Evolutionary conservation across 768 basidiomycete species (phyloP).

Genomic region (Candolleomyces aberdarensis): DNA sequence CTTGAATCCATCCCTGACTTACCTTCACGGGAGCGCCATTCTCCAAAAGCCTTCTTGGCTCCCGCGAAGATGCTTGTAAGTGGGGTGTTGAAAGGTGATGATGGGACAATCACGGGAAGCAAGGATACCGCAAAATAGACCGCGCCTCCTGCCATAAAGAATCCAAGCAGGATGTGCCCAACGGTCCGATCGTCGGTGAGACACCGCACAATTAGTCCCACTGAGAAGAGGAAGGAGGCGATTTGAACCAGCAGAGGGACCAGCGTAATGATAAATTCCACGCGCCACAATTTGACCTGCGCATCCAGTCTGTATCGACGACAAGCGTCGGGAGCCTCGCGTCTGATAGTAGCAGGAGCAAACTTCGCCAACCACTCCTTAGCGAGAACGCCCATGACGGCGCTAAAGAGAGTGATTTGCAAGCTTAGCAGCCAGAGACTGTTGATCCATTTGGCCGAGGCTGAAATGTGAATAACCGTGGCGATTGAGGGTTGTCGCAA

Average conservation of each 20-base stretch:
- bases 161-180: neutral
- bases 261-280: slow-evolving; percentile 11
- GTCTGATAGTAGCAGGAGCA: slow-evolving; percentile 8
- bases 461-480: too few species aligned
- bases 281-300: slow-evolving; percentile 12
- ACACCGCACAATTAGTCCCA: slow-evolving; percentile 12
- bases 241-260: slow-evolving; percentile 17
- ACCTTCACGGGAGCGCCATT: too few species aligned
- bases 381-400: slow-evolving; percentile 23
- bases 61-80: neutral
- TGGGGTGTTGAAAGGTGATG: neutral
- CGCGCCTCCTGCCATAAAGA: neutral
- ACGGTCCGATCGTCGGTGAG: neutral
- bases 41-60: too few species aligned
- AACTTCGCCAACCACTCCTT: slow-evolving; percentile 17
- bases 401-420: slow-evolving; percentile 21
- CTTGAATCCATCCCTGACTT: too few species aligned
- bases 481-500: too few species aligned
- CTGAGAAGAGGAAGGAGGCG: slow-evolving; percentile 16
- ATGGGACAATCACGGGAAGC: neutral
- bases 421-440: slow-evolving; percentile 24
- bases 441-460: neutral
- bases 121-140: neutral
- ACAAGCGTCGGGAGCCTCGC: slow-evolving; percentile 14
- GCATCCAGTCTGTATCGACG: slow-evolving; percentile 15